A percentile compares a stretch with the other conserved stretches of the same genome.
Conservation (phyloP, 1,284 basidiomycete species). For the Boletus smithii region DNA sequence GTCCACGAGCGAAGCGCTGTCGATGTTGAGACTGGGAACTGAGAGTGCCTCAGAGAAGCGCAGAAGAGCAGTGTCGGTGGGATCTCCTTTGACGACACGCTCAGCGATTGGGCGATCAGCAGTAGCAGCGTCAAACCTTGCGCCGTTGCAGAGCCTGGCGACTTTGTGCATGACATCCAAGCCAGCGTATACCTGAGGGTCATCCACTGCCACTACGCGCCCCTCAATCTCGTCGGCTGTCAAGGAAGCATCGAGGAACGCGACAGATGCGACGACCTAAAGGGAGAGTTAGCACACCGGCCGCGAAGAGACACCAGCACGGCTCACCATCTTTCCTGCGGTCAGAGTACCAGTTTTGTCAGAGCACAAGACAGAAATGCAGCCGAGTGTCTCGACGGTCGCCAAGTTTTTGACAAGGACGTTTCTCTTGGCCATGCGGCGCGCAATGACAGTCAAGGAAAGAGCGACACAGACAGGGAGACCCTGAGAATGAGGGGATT, state of each 20-base stretch:
- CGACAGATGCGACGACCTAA: conserved; percentile 42
- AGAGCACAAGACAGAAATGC: conserved; percentile 54
- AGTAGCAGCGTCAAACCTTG: conserved; percentile 47
- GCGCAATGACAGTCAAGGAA: conserved; percentile 49
- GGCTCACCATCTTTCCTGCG: conserved; percentile 38
- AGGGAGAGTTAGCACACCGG: background rate
- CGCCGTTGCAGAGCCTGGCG: conserved; percentile 60
- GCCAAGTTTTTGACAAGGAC: conserved; percentile 59
- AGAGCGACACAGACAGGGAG: conserved; percentile 50
- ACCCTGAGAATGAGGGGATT: conserved; percentile 30
- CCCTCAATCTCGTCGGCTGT: conserved; percentile 29
- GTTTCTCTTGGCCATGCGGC: conserved; percentile 48
- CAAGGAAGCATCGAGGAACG: conserved; percentile 40
- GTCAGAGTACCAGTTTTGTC: conserved; percentile 55
- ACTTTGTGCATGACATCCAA: conserved; percentile 41
- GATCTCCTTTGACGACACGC: conserved; percentile 56
- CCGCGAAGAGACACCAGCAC: background rate
- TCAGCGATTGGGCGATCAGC: conserved; percentile 38
- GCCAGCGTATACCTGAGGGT: conserved; percentile 18
- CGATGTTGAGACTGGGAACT: conserved; percentile 19
- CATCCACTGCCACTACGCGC: conserved; percentile 15
- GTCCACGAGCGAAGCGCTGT: conserved; percentile 26
- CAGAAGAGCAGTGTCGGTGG: conserved; percentile 62
- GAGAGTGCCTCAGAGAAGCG: conserved; percentile 53
- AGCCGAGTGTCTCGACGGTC: conserved; percentile 59